Base-by-base conservation (phyloP, 768 basidiomycete species). In the Exidia glandulosa region DNA sequence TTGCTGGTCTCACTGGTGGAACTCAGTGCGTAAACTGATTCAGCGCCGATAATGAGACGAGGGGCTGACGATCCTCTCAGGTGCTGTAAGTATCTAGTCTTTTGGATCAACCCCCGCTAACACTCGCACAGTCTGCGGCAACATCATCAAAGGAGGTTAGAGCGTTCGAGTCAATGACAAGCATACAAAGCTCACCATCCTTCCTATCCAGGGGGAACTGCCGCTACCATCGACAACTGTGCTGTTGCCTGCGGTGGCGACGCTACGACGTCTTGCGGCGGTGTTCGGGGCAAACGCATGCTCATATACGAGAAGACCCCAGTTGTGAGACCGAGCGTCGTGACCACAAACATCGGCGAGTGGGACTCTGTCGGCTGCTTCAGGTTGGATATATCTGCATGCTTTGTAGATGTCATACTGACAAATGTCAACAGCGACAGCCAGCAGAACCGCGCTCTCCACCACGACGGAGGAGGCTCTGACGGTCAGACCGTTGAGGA, bases 401-500 rank as follows among this genome's bases (percentile, higher is more conserved):
- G 7, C 34, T 36, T 7, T 7, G 34, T 7, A 16, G 7, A 7
- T 36, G 7, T 7, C 34, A 7, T 7, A 16, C 34, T 7, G 7
- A 7, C 34, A 36, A 7, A 36, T 36, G 36, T 6, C 41, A 1
- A 23, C 16, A 45, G 41, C 16, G 41, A 45, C 16, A 23, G 41
- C 9, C 41, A 45, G 41, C 41, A 45, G 19, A 45, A 14, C 5
- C 41, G 41, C 16, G 41, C 41, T 45, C 41, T 45, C 41, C 41
- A 45, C 41, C 41, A 45, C 41, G 41, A 45, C 1, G 41, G 41
- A 14, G 41, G 41, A 6, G 41, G 41, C 41, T 45, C 41, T 19
- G 41, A 45, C 41, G 41, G 41, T 19, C 41, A 45, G 84, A 89
- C 88, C 3, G 76, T 83, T 32, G 83, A 79, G 65, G 67, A 68